phyloP scores from a whole-genome alignment of 257 asterid species.

The Nicotiana undulata region DNA sequence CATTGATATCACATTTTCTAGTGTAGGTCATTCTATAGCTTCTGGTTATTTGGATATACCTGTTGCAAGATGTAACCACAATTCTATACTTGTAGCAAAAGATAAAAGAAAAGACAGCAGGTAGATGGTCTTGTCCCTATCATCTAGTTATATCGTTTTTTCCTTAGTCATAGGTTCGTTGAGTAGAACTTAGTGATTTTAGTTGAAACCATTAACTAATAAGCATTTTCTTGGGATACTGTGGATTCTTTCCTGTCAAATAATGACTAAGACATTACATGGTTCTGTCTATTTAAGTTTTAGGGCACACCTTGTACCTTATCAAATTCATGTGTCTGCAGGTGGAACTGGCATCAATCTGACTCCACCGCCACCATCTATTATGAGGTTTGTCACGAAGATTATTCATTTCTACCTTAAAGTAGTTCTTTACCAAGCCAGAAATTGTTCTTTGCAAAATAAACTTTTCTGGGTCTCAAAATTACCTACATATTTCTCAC shows the following conservation, averaged over 20 bases:
- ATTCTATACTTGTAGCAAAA: not conserved
- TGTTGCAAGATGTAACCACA: not conserved
- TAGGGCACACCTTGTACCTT: not conserved
- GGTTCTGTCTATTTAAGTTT: not conserved
- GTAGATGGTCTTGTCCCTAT: not conserved
- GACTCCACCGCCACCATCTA: constrained; percentile 87
- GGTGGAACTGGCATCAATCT: constrained; percentile 96
- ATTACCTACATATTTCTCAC: not conserved
- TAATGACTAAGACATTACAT: not conserved
- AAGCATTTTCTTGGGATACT: not conserved
- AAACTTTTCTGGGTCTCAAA: not conserved
- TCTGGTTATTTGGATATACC: not conserved
- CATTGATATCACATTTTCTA: not conserved
- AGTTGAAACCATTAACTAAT: not conserved
- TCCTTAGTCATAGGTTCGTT: not conserved
- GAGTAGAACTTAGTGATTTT: not conserved
- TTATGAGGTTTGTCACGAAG: constrained; percentile 42
- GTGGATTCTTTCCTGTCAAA: not conserved
- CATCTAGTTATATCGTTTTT: not conserved
- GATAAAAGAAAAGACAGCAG: not conserved
- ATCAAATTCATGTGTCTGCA: constrained; percentile 26
- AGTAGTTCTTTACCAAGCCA: not conserved
- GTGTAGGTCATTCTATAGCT: not conserved
- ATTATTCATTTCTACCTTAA: not conserved
- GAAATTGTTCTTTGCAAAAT: not conserved